These are phyloP conservation scores for Colletotrichum magnum DNA, from an alignment of 2,329 filamentous ascomycete species.

Conservation along the genomic window DNA sequence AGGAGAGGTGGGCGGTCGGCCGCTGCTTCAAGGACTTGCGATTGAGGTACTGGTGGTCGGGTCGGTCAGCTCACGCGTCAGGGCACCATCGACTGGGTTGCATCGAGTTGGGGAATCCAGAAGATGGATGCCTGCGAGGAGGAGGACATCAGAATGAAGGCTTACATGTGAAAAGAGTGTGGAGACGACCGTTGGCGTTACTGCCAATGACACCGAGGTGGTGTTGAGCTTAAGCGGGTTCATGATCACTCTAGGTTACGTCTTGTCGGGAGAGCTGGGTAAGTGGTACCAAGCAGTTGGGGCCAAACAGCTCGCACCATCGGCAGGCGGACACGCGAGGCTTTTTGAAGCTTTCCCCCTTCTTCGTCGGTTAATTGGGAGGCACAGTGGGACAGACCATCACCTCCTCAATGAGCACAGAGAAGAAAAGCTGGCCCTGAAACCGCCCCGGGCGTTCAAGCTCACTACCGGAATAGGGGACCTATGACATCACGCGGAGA, in stretches of 20 bases:
- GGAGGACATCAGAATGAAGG: conserved; percentile 10
- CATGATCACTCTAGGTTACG: conserved; percentile 55
- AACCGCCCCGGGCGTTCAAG: conserved; percentile 15
- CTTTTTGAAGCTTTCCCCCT: conserved; percentile 29
- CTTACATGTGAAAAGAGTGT: conserved; percentile 89
- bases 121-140: neutral
- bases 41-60: conserved; percentile 78
- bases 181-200: conserved; percentile 88
- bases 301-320: conserved; percentile 1
- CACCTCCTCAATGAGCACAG: conserved; percentile 24
- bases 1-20: conserved; percentile 91
- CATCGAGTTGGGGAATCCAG: conserved; percentile 8
- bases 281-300: neutral
- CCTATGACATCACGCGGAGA: conserved; percentile 38
- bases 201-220: conserved; percentile 83
- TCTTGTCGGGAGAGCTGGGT: conserved; percentile 2
- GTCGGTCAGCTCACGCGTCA: neutral
- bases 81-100: neutral
- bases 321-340: conserved; percentile 3
- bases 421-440: conserved; percentile 29
- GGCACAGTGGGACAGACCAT: conserved; percentile 29
- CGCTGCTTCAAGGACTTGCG: conserved; percentile 81
- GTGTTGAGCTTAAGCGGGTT: conserved; percentile 75
- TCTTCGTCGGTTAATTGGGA: conserved; percentile 5
- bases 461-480: conserved; percentile 38